Evolutionary conservation across 1,284 basidiomycete genomes (phyloP).

Genomic region (Puccinia coronata): DNA sequence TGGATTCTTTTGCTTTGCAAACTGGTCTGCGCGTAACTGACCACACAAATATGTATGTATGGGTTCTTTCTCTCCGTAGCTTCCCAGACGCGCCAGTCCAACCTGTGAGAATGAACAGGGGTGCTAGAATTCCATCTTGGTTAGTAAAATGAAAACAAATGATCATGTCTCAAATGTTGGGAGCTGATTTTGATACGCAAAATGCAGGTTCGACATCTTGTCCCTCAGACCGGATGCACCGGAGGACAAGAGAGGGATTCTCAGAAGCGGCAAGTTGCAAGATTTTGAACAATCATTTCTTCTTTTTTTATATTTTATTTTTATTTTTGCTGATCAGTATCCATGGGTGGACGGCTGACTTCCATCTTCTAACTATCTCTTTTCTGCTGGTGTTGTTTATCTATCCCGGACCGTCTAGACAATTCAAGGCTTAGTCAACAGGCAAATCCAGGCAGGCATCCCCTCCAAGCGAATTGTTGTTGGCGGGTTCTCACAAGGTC

Average conservation of each 20-base stretch:
- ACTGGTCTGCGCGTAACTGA: neutral
- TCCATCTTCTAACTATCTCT: neutral
- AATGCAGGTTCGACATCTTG: slow-evolving; percentile 35
- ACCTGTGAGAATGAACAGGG: slow-evolving; percentile 35
- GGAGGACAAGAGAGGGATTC: slow-evolving; percentile 35
- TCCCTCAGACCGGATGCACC: slow-evolving; percentile 1
- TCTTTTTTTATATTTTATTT: no score
- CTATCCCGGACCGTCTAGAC: neutral
- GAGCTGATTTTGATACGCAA: neutral
- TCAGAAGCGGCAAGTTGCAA: slow-evolving; percentile 24
- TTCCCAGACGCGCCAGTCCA: slow-evolving; percentile 41
- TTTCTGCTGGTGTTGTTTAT: neutral
- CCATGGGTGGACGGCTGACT: no score
- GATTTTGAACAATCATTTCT: no score
- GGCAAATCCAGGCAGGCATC: slow-evolving; percentile 22
- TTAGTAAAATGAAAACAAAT: neutral
- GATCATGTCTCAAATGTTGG: neutral
- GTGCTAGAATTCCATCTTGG: slow-evolving; percentile 41
- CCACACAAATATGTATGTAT: no score
- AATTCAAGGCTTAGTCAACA: slow-evolving; percentile 20
- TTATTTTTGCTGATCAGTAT: no score
- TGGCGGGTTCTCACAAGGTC: slow-evolving; percentile 43
- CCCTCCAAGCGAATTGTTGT: slow-evolving; percentile 38
- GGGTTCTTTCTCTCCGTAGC: neutral
- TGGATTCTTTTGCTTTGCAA: neutral